Percentiles rank a stretch among this genome's conserved stretches.
Conservation (phyloP, 768 basidiomycete genomes). For the Tylopilus rubrobrunneus region DNA sequence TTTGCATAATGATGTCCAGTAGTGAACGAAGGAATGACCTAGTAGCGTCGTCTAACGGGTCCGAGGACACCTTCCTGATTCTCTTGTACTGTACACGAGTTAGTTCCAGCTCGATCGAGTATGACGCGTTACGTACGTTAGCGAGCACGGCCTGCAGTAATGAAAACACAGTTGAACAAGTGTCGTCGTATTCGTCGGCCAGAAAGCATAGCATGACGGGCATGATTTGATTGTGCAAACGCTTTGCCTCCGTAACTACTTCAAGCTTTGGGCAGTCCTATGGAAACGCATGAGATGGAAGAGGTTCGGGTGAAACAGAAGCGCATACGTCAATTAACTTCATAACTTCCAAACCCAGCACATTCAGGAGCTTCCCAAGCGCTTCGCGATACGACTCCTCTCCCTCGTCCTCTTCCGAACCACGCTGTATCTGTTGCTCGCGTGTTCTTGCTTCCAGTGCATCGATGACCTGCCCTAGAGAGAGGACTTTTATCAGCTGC, state of each 20-base stretch:
- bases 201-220: slow-evolving; percentile 86
- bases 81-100: slow-evolving; percentile 71
- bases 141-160: slow-evolving; percentile 71
- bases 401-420: slow-evolving; percentile 76
- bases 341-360: slow-evolving; percentile 74
- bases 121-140: slow-evolving; percentile 45
- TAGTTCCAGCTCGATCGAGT: slow-evolving; percentile 1
- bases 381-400: slow-evolving; percentile 89
- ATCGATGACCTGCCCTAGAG: slow-evolving; percentile 76
- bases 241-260: slow-evolving; percentile 59
- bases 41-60: slow-evolving; percentile 60
- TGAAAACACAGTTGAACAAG: slow-evolving; percentile 79
- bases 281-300: slow-evolving; percentile 3
- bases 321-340: slow-evolving; percentile 73
- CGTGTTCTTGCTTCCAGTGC: slow-evolving; percentile 77
- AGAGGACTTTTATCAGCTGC: slow-evolving; percentile 84
- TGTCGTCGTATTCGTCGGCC: slow-evolving; percentile 88
- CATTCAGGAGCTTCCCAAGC: slow-evolving; percentile 78
- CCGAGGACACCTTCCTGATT: slow-evolving; percentile 54
- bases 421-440: slow-evolving; percentile 58
- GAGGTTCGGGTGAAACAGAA: not conserved
- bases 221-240: slow-evolving; percentile 61
- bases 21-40: slow-evolving; percentile 75
- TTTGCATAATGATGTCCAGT: slow-evolving; percentile 73
- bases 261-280: slow-evolving; percentile 62